Conservation (phyloP, 441 rosid species). For the Viola pubescens region DNA sequence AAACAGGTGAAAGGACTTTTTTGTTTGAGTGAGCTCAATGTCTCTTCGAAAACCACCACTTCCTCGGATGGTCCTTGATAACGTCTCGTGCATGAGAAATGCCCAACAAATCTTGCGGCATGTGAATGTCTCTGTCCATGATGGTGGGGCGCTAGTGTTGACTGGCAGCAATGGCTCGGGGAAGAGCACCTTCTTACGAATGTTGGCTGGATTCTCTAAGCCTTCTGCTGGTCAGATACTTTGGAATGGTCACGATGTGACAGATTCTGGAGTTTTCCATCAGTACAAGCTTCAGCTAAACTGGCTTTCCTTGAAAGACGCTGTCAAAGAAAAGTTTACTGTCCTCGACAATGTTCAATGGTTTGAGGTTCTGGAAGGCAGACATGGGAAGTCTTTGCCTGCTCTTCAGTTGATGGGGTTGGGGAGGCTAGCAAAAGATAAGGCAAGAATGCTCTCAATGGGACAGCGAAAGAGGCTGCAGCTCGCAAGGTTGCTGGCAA, state of each 20-base stretch:
- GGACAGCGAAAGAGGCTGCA: conserved; percentile 84
- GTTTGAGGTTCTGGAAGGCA: conserved; percentile 69
- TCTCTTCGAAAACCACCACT: conserved; percentile 47
- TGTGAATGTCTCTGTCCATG: conserved; percentile 61
- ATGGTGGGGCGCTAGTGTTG: conserved; percentile 74
- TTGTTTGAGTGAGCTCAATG: conserved; percentile 26
- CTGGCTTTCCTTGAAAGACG: conserved; percentile 84
- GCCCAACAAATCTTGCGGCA: conserved; percentile 68
- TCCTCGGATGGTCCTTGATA: conserved; percentile 65
- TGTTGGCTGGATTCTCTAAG: conserved; percentile 73
- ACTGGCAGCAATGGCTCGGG: conserved; percentile 71
- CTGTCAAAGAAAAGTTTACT: conserved; percentile 54
- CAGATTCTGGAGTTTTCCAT: conserved; percentile 67
- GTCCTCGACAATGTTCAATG: conserved; percentile 68
- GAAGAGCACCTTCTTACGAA: conserved; percentile 68
- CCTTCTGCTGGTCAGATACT: conserved; percentile 87
- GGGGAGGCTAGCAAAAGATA: conserved; percentile 64
- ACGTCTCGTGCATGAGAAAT: conserved; percentile 89
- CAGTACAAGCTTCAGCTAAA: conserved; percentile 89
- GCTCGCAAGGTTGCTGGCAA: conserved; percentile 72
- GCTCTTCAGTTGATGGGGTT: conserved; percentile 83
- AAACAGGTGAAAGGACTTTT: not conserved
- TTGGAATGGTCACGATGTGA: conserved; percentile 83
- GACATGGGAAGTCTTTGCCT: conserved; percentile 58
- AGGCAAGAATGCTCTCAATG: conserved; percentile 78